Conservation (phyloP, 208 protist genomes). For the Crithidia brevicula region DNA sequence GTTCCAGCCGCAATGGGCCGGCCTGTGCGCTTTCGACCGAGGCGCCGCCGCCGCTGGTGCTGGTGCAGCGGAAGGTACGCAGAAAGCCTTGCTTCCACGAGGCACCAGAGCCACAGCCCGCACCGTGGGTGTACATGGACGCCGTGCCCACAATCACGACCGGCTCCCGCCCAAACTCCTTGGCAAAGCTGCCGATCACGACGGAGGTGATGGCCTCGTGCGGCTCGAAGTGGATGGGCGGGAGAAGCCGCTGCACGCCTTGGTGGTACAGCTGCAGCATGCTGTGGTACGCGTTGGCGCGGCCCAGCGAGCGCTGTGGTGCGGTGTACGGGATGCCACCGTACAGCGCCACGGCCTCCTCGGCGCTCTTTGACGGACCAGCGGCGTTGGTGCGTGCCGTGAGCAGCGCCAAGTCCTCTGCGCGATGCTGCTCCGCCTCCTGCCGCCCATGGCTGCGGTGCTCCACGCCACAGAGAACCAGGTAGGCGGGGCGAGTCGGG, state of each 20-base stretch:
- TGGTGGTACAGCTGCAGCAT: slow-evolving; percentile 81
- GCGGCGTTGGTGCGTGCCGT: slow-evolving; percentile 9
- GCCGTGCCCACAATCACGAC: slow-evolving; percentile 70
- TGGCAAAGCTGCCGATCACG: slow-evolving; percentile 69
- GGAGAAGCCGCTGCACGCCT: slow-evolving; percentile 49
- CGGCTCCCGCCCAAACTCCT: slow-evolving; percentile 75
- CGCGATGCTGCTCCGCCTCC: slow-evolving; percentile 38
- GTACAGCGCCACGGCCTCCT: slow-evolving; percentile 10
- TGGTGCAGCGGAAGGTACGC: slow-evolving; percentile 64
- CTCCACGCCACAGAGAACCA: slow-evolving; percentile 62
- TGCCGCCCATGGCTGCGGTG: slow-evolving; percentile 60
- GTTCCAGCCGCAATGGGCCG: slow-evolving; percentile 50
- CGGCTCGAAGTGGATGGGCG: slow-evolving; percentile 68
- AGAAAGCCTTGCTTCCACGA: slow-evolving; percentile 65
- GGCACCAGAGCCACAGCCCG: slow-evolving; percentile 49
- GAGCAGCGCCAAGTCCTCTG: slow-evolving; percentile 27
- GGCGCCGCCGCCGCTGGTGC: background rate
- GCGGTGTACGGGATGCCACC: slow-evolving; percentile 39
- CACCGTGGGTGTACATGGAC: slow-evolving; percentile 72
- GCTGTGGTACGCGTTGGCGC: slow-evolving; percentile 67
- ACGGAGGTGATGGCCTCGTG: slow-evolving; percentile 68
- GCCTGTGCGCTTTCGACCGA: slow-evolving; percentile 11
- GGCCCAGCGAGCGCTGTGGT: slow-evolving; percentile 58
- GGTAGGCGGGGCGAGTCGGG: slow-evolving; percentile 64
- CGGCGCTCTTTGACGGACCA: background rate